Percentiles rank a stretch among this genome's conserved stretches.
phyloP scores from a whole-genome alignment of 176 grass and related monocot genomes.

The Microstegium vimineum region DNA sequence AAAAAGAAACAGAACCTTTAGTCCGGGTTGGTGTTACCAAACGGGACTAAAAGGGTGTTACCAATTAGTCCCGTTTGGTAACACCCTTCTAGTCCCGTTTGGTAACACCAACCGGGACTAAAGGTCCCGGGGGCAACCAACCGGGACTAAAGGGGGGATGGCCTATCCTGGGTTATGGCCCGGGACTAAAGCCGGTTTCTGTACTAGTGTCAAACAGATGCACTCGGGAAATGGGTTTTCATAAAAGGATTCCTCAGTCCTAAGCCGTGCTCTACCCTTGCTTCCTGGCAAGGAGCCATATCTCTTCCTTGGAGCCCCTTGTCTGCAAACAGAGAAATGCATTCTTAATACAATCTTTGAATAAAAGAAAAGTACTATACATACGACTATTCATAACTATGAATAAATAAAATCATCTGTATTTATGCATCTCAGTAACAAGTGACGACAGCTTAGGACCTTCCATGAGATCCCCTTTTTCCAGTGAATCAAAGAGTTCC shows the following conservation, averaged over 20 bases:
- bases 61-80: no score
- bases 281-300: slow-evolving; percentile 71
- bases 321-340: slow-evolving; percentile 45
- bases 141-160: no score
- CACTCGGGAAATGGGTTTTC: slow-evolving; percentile 92
- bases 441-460: slow-evolving; percentile 59
- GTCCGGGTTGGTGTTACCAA: no score
- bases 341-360: slow-evolving; percentile 11
- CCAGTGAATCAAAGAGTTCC: slow-evolving; percentile 84
- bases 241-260: slow-evolving; percentile 91
- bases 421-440: slow-evolving; percentile 80
- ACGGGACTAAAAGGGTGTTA: no score
- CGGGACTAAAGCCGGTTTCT: no score
- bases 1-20: no score
- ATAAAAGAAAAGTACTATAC: not conserved
- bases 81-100: no score
- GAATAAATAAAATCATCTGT: slow-evolving; percentile 49
- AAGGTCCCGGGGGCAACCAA: no score
- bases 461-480: slow-evolving; percentile 67
- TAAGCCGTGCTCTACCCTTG: slow-evolving; percentile 73
- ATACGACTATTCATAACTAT: not conserved
- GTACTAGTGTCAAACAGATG: slow-evolving; percentile 70
- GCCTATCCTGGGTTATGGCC: no score
- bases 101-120: no score
- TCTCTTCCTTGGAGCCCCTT: slow-evolving; percentile 86